phyloP scores from a whole-genome alignment of 257 asterid genomes.

The Solanum tarijense region DNA sequence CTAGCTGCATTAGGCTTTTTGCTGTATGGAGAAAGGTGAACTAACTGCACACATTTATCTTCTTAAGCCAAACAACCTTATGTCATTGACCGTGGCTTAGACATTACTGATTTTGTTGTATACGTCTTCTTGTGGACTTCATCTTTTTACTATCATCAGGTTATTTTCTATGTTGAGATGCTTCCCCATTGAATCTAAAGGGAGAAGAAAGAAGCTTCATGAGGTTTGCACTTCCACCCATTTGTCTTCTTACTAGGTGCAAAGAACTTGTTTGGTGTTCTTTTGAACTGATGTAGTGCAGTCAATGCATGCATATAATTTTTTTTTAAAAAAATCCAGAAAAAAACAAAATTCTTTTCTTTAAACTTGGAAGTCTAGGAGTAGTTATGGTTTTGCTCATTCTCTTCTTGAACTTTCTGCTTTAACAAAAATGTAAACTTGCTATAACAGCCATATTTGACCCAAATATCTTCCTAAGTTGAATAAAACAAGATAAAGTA shows the following conservation, averaged over 20 bases:
- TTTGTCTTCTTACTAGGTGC: background rate
- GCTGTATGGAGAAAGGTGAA: constrained; percentile 88
- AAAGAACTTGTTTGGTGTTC: background rate
- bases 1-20: constrained; percentile 85
- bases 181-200: constrained; percentile 92
- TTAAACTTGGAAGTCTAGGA: background rate
- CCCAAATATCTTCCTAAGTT: background rate
- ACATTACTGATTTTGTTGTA: background rate
- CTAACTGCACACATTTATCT: background rate
- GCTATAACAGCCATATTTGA: background rate
- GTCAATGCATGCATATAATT: background rate
- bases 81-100: background rate
- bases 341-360: background rate
- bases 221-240: background rate
- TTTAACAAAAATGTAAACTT: background rate
- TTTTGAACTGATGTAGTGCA: background rate
- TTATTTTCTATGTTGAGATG: constrained; percentile 78
- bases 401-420: background rate
- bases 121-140: background rate
- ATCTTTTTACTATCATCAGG: constrained; percentile 25
- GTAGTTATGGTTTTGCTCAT: background rate
- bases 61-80: background rate
- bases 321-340: background rate
- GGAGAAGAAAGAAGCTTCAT: constrained; percentile 87
- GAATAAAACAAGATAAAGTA: background rate